Evolutionary conservation across 176 grass and related monocot species (phyloP), one percentile per base, ranked within the genome.

Genomic region (Oryza meridionalis): DNA sequence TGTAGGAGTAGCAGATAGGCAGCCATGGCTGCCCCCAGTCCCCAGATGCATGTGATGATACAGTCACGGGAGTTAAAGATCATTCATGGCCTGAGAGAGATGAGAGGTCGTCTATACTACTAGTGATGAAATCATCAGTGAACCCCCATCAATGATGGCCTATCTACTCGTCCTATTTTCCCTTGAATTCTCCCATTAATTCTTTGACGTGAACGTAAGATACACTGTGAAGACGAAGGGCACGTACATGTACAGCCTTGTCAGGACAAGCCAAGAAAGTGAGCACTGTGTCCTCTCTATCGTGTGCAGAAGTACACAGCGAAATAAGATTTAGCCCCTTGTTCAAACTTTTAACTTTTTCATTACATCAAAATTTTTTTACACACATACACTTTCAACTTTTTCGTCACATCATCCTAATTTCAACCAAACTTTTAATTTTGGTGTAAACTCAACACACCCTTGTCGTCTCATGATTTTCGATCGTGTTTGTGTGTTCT

Each of bases 171-270:
- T 74, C 49, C 45, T 74, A 16, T 51, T 47, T 45, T 74, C 25
- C 19, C 44, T 51, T 80, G 27, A 80, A 51, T 80, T 81, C 27
- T 8, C 25, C 19, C 27, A 69, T 80, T 17, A 80, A 53, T 80
- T 81, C 27, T 4, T 69, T 69, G 78, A 70, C 11, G 78, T 81
- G 19, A 70, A 26, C 46, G 17, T 58, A 58, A 9, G 53, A 58
- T 58, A 58, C 15, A 58, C 15, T 51, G 15, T 51, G 49, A 51
- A 15, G 49, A 51, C 14, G 49, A 51, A 51, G 49, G 13, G 46
- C 12, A 49, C 0, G 11, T 12, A 49, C 46, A 15, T 40, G 12
- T 49, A 49, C 46, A 49, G 15, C 4, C 49, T 51, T 16, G 49
- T 5, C 15, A 14, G 11, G 13, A 49, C 15, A 51, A 51, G 14